Base-by-base conservation (phyloP, 176 grass and related monocot species). In the Carex myosuroides region DNA sequence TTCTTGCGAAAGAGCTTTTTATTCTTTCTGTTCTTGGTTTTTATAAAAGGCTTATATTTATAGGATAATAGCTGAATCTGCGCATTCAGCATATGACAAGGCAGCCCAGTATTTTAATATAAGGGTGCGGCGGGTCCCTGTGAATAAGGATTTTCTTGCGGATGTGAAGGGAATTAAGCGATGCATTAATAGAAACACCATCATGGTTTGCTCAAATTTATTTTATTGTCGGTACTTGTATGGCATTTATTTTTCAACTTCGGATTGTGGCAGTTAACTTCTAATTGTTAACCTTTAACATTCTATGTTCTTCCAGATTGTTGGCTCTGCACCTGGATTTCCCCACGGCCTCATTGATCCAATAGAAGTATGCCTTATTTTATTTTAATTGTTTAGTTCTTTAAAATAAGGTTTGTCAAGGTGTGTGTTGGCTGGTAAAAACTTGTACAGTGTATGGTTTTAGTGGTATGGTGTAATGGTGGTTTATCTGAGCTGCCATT, bases 271-370 rank as follows among this genome's bases (percentile, higher is more conserved):
- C 48, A 60, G 4, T 35, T 39, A 54, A 14, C 32, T 50, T 30
- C 11, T 81, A 70, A 70, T 76, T 82, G 53, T 79, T 46, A 21
- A 79, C 60, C 84, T 50, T 75, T 89, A 62, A 88, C 58, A 30
- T 86, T 66, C 16, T 88, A 76, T 37, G 6, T n/a, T 32, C 64
- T 32, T 79, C 53, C 87, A 98, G 96, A 93, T 98, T 90, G 76
- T 98, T 85, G 96, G 91, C 44, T 98, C 96, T 81, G 91, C 96
- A 92, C 96, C 93, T 82, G 93, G 93, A 79, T 99, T 99, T 86
- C 96, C 96, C 3, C 96, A 95, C 83, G 93, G 96, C 70, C 79
- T 99, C 80, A 81, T 99, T 39, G 96, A 99, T 87, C 96, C 96
- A 17, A 95, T 99, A 20, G 91, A 99, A 89, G 96, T 99, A 89